These are phyloP conservation scores for Leishmania braziliensis DNA, from an alignment of 208 protist species.

Conservation along the genomic window DNA sequence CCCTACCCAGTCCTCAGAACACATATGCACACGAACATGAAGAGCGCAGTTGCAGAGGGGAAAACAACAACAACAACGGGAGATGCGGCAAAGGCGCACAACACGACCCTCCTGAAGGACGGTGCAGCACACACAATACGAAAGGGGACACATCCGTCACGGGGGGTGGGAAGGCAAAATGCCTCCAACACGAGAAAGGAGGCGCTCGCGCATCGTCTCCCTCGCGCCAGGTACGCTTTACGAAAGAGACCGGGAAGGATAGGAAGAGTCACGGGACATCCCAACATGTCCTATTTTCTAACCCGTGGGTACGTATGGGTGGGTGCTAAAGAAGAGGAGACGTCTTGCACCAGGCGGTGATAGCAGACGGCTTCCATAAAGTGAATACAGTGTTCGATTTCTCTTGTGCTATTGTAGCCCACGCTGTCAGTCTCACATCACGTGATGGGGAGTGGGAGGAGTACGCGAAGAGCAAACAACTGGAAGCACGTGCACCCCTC, in stretches of 20 bases:
- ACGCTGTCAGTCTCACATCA: not conserved
- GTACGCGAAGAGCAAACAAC: not conserved
- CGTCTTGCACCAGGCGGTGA: not conserved
- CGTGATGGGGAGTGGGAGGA: not conserved
- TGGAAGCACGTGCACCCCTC: not conserved
- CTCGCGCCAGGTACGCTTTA: not conserved
- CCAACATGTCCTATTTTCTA: not conserved
- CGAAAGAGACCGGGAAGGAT: not conserved
- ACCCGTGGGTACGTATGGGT: not conserved
- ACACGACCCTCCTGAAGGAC: not conserved
- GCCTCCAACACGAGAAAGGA: not conserved
- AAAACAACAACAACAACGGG: not conserved
- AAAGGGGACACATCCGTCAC: not conserved
- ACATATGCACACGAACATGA: not conserved
- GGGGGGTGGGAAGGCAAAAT: not conserved
- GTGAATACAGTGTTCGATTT: not conserved
- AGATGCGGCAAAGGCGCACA: not conserved
- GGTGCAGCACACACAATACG: not conserved
- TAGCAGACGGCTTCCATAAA: not conserved
- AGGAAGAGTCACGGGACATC: not conserved
- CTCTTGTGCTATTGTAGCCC: not conserved
- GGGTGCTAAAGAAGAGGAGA: too few relatives aligned
- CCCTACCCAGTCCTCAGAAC: not conserved
- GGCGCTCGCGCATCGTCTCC: not conserved
- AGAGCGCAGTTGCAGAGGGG: not conserved